Evolutionary conservation across 306 rosid species (phyloP), one percentile per base, ranked within the genome.

Genomic region (Cicer arietinum): DNA sequence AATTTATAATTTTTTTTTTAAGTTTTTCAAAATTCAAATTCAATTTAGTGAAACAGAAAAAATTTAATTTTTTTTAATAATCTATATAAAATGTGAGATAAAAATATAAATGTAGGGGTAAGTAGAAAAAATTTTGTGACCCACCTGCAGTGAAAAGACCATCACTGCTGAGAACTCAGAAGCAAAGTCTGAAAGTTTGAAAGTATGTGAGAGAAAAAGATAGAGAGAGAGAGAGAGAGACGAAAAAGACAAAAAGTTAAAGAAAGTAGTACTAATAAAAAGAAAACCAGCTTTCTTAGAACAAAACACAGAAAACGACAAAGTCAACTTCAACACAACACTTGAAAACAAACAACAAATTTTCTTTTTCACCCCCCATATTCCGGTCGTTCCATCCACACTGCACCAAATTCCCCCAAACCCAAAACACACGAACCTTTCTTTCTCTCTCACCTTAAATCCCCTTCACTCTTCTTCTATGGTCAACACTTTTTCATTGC

Each of bases 281-380:
- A 82, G 89, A 83, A 47, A 64, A 70, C 83, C 70, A 82, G 73
- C 90, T 86, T 88, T 87, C 72, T 17, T 78, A 71, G 69, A 25
- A 79, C 79, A 75, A 78, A 22, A 37, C 79, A 73, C 67, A 52
- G 12, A 69, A 56, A 80, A 76, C 59, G 30, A 46, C 82, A 73
- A 72, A 18, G 59, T 45, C 68, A 80, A 58, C 79, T 37, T 17
- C 60, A 35, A 75, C 77, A 59, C 30, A 59, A 25, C n/a, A 41
- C 35, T 53, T 12, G 12, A 66, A 65, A 37, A 39, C 54, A 65
- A 20, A 39, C 54, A 20, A 39, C 54, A 73, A 69, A 50, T 63
- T 63, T 52, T 50, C 39, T 57, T 71, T 80, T 59, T 72, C 11
- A 5, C 51, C 54, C 73, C 63, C 47, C 70, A 41, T 37, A 57